Conservation (phyloP, 768 basidiomycete species). For the Mycena albidolilacea region DNA sequence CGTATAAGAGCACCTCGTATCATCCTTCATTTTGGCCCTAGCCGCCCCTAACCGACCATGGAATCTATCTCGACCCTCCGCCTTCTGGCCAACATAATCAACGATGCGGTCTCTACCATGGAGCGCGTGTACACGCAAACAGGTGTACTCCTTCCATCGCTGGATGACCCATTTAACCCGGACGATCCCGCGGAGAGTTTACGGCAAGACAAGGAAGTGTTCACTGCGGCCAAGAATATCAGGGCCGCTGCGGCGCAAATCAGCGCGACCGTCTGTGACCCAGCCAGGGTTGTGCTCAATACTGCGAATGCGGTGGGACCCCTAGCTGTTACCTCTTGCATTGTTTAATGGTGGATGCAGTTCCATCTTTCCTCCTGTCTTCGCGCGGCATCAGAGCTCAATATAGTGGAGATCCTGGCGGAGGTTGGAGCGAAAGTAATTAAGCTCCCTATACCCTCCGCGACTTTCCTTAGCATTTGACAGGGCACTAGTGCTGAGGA, state of each 20-base stretch:
- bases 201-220: conserved; percentile 24
- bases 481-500: conserved; percentile 48
- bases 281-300: conserved; percentile 17
- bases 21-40: too few relatives aligned
- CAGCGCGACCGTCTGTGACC: conserved; percentile 34
- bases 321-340: background rate
- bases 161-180: conserved; percentile 33
- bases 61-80: conserved; percentile 28
- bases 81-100: conserved; percentile 32
- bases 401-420: conserved; percentile 50
- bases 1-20: too few relatives aligned
- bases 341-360: conserved; percentile 8
- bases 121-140: conserved; percentile 21
- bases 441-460: background rate
- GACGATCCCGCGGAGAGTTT: conserved; percentile 25
- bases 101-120: conserved; percentile 28
- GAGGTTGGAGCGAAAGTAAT: conserved; percentile 47
- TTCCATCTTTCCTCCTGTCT: conserved; percentile 41
- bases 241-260: conserved; percentile 41
- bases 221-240: conserved; percentile 27
- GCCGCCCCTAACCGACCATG: background rate
- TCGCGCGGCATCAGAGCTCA: conserved; percentile 37
- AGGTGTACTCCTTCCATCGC: conserved; percentile 12
- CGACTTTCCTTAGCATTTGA: background rate
- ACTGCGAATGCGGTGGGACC: conserved; percentile 31